A percentile compares a stretch with the other conserved stretches of the same genome.
These are phyloP conservation scores for Lichenothelia convexa DNA, from an alignment of 495 filamentous ascomycete genomes.

Conservation along the genomic window DNA sequence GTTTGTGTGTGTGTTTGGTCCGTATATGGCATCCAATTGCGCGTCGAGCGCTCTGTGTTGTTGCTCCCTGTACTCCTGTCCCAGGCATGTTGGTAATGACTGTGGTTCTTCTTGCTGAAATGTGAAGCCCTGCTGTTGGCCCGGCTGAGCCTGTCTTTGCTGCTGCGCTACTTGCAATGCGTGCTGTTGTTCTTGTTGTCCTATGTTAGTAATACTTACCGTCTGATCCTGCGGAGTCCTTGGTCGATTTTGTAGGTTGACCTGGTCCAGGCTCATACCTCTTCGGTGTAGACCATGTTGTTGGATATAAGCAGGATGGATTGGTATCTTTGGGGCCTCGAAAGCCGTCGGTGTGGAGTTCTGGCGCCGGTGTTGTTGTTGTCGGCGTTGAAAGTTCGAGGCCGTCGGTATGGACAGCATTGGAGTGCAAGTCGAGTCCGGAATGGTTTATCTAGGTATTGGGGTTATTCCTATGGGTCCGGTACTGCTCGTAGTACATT, in stretches of 20 bases:
- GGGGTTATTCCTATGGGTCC: conserved; percentile 29
- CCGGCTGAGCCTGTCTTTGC: conserved; percentile 45
- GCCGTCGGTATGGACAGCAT: conserved; percentile 67
- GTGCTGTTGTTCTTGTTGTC: conserved; percentile 38
- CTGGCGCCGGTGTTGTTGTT: conserved; percentile 67
- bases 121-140: conserved; percentile 14
- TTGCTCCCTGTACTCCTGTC: too few relatives aligned
- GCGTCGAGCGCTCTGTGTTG: too few relatives aligned
- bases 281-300: conserved; percentile 44
- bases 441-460: conserved; percentile 33
- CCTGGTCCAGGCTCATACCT: conserved; percentile 62
- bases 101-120: conserved; percentile 10
- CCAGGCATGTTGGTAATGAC: conserved; percentile 7
- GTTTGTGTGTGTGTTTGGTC: too few relatives aligned
- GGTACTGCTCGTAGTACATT: conserved; percentile 6
- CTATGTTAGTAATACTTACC: conserved; percentile 48
- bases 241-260: conserved; percentile 26
- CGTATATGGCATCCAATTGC: too few relatives aligned
- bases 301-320: conserved; percentile 36
- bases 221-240: conserved; percentile 22
- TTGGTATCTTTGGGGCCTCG: conserved; percentile 43
- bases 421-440: conserved; percentile 44
- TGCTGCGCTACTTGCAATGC: conserved; percentile 57
- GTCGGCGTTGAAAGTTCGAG: conserved; percentile 47
- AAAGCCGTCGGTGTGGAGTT: conserved; percentile 67